Conservation (phyloP, 257 asterid genomes). For the Thymus quinquecostatus region DNA sequence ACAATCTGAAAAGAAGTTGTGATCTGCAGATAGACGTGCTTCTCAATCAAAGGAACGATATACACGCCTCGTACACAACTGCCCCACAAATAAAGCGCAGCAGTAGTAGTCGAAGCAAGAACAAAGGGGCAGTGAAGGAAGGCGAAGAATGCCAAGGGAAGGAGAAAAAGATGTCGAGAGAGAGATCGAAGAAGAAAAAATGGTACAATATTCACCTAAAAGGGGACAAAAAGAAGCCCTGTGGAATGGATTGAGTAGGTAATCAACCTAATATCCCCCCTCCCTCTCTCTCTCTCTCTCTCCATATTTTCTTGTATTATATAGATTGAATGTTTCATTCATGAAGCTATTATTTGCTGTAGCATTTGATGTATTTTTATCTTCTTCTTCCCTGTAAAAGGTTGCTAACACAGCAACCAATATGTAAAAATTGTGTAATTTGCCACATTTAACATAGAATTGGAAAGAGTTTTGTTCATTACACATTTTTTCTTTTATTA, state of each 20-base stretch:
- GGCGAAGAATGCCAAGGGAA: slow-evolving; percentile 53
- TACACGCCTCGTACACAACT: slow-evolving; percentile 79
- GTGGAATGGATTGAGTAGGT: slow-evolving; percentile 51
- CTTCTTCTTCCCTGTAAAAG: neutral
- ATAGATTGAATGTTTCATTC: slow-evolving; percentile 56
- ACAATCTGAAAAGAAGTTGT: slow-evolving; percentile 25
- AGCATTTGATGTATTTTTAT: slow-evolving; percentile 16
- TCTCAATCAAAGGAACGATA: slow-evolving; percentile 82
- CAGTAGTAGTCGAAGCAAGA: slow-evolving; percentile 69
- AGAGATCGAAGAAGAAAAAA: slow-evolving; percentile 71
- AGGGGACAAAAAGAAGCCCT: slow-evolving; percentile 87
- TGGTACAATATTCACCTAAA: slow-evolving; percentile 88
- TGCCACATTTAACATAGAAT: slow-evolving; percentile 22
- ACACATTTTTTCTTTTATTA: neutral
- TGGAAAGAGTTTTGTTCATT: slow-evolving; percentile 13
- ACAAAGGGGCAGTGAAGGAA: slow-evolving; percentile 56
- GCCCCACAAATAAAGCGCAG: slow-evolving; percentile 67
- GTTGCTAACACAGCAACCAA: slow-evolving; percentile 27
- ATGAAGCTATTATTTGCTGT: slow-evolving; percentile 19
- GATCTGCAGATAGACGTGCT: slow-evolving; percentile 80
- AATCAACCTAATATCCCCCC: slow-evolving; percentile 19
- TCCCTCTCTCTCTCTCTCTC: neutral
- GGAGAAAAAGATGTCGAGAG: slow-evolving; percentile 63
- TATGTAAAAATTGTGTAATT: slow-evolving; percentile 24
- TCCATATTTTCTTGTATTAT: slow-evolving; percentile 40